Conservation (phyloP, 345 rosid genomes). For the Syzygium grande region DNA sequence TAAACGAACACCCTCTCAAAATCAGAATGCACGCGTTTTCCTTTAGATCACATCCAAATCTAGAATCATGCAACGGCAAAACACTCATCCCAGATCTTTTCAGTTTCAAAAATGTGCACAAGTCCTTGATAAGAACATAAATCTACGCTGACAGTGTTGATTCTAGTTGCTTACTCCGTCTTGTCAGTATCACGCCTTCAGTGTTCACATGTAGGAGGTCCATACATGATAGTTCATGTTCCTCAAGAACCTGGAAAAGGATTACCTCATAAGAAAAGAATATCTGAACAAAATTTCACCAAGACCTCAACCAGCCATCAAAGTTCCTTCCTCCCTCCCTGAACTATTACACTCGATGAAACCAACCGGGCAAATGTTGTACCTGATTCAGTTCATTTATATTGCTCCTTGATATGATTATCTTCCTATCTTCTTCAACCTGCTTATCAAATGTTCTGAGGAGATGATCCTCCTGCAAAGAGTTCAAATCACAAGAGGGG, state of each 20-base stretch:
- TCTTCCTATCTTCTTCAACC: conserved; percentile 82
- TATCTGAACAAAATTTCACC: background rate
- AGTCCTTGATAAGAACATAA: background rate
- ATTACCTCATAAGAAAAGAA: background rate
- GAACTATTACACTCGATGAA: background rate
- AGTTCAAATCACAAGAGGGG: background rate
- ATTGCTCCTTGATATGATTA: conserved; percentile 80
- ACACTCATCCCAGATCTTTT: background rate
- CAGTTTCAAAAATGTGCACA: background rate
- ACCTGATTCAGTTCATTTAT: conserved; percentile 80
- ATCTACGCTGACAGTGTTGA: background rate
- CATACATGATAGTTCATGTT: conserved; percentile 69
- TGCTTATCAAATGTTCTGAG: conserved; percentile 75
- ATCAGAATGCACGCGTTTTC: background rate
- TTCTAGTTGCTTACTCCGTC: conserved; percentile 52
- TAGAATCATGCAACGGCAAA: background rate
- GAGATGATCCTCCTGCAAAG: conserved; percentile 68
- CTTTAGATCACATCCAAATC: background rate
- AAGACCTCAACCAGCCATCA: background rate
- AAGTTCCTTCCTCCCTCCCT: background rate
- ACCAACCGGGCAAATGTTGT: background rate
- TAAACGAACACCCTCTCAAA: background rate
- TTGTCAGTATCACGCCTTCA: conserved; percentile 79
- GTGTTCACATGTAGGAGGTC: conserved; percentile 68
- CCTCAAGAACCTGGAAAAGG: conserved; percentile 76